Evolutionary conservation across 1,139 yeast species (phyloP), one percentile per base, ranked within the genome.

Genomic region (Magnusiomyces paraingens): DNA sequence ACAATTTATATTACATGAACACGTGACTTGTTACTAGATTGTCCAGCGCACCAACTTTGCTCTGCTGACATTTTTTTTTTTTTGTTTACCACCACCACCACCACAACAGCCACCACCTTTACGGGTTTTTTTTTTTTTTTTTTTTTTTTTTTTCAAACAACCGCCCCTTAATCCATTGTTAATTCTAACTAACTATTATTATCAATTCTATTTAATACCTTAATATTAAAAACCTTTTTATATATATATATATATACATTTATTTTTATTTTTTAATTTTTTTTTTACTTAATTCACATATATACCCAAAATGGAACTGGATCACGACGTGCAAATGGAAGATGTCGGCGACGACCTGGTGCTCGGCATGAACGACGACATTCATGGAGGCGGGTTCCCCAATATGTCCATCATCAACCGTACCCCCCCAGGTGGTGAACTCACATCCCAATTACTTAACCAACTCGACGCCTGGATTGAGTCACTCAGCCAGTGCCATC

Each of bases 401-500:
- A 36, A 21, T 18, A 46, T 42, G 20, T 20, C 54, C 6, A 41
- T 18, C 10, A 38, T 48, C 49, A 18, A 49, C n/a, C 44, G 52
- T 17, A 42, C 41, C 20, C 15, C 42, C 14, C 51, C 54, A 10
- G 22, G 49, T 5, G 54, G 49, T 5, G 54, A 48, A 15, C 15
- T 52, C 22, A 29, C 54, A 3, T 32, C 54, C 14, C 59, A 52
- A 29, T 55, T 62, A 6, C 77, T 84, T 57, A 78, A 78, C 62
- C 91, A 87, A 65, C 77, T 90, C 64, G 96, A 90, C 65, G 81
- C 79, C 60, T 90, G 97, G 96, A 86, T 90, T 63, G 93, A 83
- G 62, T 84, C 81, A 65, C 75, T 90, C 59, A 74, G 83, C 58
- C 76, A 83, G 60, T 90, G 97, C 70, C 88, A 88, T 70, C 91